These are phyloP conservation scores for Graphilbum ipis-grandicollis DNA, from an alignment of 2,329 filamentous ascomycete genomes.

Conservation along the genomic window DNA sequence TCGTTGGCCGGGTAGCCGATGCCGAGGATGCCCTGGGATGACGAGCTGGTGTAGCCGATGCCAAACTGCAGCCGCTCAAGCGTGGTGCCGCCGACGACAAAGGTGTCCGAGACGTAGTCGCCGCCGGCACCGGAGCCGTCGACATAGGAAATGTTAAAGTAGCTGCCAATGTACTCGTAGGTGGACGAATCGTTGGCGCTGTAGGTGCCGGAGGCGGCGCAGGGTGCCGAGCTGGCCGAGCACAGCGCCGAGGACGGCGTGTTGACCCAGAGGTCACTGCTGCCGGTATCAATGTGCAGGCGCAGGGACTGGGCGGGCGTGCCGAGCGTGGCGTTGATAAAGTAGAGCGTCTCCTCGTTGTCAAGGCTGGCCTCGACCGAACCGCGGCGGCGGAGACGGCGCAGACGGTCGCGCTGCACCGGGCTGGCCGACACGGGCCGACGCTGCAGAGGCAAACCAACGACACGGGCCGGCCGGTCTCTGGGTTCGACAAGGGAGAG, in stretches of 20 bases:
- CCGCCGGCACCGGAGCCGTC: constrained; percentile 64
- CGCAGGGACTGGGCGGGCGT: constrained; percentile 40
- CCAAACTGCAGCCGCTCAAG: constrained; percentile 46
- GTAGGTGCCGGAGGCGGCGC: constrained; percentile 48
- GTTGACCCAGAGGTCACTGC: constrained; percentile 58
- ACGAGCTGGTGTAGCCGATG: constrained; percentile 46
- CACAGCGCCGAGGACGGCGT: constrained; percentile 45
- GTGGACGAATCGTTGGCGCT: constrained; percentile 55
- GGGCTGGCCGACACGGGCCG: constrained; percentile 20
- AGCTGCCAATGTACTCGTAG: constrained; percentile 52
- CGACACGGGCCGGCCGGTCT: constrained; percentile 21
- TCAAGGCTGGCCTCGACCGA: constrained; percentile 29
- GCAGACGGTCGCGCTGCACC: constrained; percentile 24
- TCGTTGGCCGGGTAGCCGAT: constrained; percentile 73
- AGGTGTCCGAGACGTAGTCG: constrained; percentile 63
- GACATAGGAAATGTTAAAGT: constrained; percentile 78
- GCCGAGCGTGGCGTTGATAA: constrained; percentile 43
- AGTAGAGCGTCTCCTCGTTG: constrained; percentile 48
- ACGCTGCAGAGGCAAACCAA: constrained; percentile 27
- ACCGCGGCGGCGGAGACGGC: constrained; percentile 20
- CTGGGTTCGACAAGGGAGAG: constrained; percentile 15
- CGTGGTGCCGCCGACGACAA: constrained; percentile 29
- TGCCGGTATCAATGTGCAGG: constrained; percentile 50
- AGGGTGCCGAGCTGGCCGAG: constrained; percentile 26
- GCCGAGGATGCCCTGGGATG: constrained; percentile 59